Percentiles rank a stretch among this genome's conserved stretches.
Evolutionary conservation across 2,329 filamentous ascomycete genomes (phyloP).

Genomic region (Curvularia verruculosa): DNA sequence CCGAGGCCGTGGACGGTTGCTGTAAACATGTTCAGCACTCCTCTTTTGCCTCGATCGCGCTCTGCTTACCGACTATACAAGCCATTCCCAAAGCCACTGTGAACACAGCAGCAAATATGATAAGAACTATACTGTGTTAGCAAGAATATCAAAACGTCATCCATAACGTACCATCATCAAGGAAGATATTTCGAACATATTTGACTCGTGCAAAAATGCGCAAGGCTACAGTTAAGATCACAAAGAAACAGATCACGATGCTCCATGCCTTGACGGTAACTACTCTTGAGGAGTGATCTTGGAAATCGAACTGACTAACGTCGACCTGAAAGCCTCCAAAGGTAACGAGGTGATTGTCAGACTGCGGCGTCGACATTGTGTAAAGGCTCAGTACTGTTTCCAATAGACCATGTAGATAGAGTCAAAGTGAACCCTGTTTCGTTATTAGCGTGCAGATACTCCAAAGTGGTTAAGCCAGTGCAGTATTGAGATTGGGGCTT

Average conservation of each 20-base stretch:
- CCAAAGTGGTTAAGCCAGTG: not conserved
- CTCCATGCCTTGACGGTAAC: constrained; percentile 20
- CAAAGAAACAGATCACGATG: constrained; percentile 28
- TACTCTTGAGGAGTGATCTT: constrained; percentile 26
- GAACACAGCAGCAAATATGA: constrained; percentile 30
- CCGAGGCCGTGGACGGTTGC: constrained; percentile 31
- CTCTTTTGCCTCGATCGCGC: not conserved
- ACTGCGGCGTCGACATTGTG: constrained; percentile 6
- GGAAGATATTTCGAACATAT: constrained; percentile 31
- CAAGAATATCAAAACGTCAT: not conserved
- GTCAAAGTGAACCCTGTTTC: not conserved
- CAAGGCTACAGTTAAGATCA: constrained; percentile 27
- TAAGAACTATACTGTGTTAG: constrained; percentile 24
- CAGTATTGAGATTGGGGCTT: not conserved
- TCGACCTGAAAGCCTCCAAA: constrained; percentile 26
- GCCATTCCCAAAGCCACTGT: constrained; percentile 32
- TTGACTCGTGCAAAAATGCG: constrained; percentile 30
- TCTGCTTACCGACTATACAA: constrained; percentile 31
- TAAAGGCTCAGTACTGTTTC: not conserved
- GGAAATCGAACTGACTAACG: constrained; percentile 31
- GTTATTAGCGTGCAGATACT: not conserved
- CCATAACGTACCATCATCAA: constrained; percentile 29
- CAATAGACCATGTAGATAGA: not conserved
- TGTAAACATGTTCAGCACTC: constrained; percentile 13
- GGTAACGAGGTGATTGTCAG: not conserved